A percentile compares a stretch with the other conserved stretches of the same genome.
Conservation (phyloP, 306 rosid genomes). For the Begonia masoniana region DNA sequence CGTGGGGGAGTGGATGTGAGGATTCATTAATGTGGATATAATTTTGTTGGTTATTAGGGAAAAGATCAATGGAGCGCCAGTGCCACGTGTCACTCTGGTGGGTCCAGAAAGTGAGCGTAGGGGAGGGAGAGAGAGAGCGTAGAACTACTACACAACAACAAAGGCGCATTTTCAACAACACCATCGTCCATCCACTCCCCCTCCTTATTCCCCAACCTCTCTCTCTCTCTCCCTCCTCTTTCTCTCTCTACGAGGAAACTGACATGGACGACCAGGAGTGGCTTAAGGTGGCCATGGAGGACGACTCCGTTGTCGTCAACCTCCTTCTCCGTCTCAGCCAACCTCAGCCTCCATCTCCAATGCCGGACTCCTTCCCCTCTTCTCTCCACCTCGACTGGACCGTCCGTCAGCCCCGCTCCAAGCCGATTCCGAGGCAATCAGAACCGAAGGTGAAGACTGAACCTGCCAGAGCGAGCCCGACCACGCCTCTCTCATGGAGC, state of each 20-base stretch:
- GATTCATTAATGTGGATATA: no score
- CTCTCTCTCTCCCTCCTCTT: no score
- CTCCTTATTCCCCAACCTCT: no score
- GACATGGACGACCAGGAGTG: conserved; percentile 39
- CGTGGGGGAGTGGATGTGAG: no score
- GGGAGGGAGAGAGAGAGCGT: no score
- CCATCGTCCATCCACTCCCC: no score
- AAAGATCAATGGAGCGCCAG: no score
- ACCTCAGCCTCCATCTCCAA: conserved; percentile 7
- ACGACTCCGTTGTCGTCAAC: conserved; percentile 46
- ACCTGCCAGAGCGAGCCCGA: conserved; percentile 55
- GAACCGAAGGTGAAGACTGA: conserved; percentile 12
- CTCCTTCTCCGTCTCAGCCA: conserved; percentile 31
- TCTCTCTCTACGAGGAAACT: neutral
- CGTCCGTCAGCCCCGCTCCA: conserved; percentile 56
- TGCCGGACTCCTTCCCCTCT: neutral
- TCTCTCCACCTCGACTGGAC: conserved; percentile 31
- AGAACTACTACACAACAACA: no score
- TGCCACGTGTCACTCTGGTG: no score
- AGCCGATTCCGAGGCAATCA: conserved; percentile 14
- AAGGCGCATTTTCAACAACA: no score
- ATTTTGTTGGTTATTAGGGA: no score
- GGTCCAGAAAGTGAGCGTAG: no score
- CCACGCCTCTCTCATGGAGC: conserved; percentile 83
- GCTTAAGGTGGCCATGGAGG: conserved; percentile 51